Evolutionary conservation across 2,329 filamentous ascomycete genomes (phyloP).

Genomic region (Neospermospora avenae): DNA sequence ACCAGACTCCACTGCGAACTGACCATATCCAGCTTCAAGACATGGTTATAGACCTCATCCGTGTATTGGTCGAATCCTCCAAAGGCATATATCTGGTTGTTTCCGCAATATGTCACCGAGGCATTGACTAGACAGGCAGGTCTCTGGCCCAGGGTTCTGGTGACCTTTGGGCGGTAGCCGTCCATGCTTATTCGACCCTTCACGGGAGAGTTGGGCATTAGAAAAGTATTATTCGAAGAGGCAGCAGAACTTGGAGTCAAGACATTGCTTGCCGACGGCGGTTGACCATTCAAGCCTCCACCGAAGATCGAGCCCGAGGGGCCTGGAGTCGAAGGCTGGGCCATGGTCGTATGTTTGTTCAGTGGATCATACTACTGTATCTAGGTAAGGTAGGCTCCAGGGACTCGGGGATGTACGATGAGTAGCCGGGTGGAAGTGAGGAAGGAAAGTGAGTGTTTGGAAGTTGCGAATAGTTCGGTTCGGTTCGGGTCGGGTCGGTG

Average conservation of each 20-base stretch:
- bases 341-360: slow-evolving; percentile 35
- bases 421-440: too few species aligned
- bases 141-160: slow-evolving; percentile 71
- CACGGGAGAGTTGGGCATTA: slow-evolving; percentile 83
- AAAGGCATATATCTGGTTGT: slow-evolving; percentile 97
- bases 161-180: slow-evolving; percentile 81
- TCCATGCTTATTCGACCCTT: slow-evolving; percentile 64
- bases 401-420: too few species aligned
- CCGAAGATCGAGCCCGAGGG: slow-evolving; percentile 46
- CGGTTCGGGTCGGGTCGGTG: too few species aligned
- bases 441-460: too few species aligned
- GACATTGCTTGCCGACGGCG: slow-evolving; percentile 18
- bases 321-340: slow-evolving; percentile 45
- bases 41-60: slow-evolving; percentile 98
- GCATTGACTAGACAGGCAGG: slow-evolving; percentile 96
- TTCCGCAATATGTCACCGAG: slow-evolving; percentile 96
- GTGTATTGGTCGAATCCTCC: slow-evolving; percentile 98
- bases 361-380: slow-evolving; percentile 5
- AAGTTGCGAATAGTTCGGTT: too few species aligned
- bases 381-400: neutral
- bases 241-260: slow-evolving; percentile 47
- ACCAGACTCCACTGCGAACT: slow-evolving; percentile 93
- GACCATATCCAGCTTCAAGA: slow-evolving; percentile 80
- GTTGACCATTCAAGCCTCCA: slow-evolving; percentile 28
- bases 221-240: slow-evolving; percentile 74